Base-by-base conservation (phyloP, 495 filamentous ascomycete species). In the Neurospora africana region DNA sequence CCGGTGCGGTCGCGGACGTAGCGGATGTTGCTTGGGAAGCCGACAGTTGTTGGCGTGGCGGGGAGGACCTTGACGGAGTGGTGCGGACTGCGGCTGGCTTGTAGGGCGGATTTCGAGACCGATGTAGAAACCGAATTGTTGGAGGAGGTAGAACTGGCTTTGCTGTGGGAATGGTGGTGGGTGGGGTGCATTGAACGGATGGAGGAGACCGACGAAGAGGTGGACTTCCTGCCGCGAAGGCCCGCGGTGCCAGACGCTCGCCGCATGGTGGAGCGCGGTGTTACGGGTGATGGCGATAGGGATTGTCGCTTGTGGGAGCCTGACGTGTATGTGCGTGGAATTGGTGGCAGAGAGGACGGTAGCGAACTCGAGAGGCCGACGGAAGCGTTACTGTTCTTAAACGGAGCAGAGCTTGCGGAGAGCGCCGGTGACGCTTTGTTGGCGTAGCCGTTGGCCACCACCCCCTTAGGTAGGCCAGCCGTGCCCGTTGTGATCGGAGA, bases 211-310 rank as follows among this genome's bases (percentile, higher is more conserved):
- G 95, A 98, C 3, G 94, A 97, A 6, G 95, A 98, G 4, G 95
- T 98, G 3, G 95, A 98, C 79, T 97, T 98, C 72, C 95, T 88
- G 38, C 95, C 96, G 47, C 95, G 89, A 23, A 98, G 86, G n/a
- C 84, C 84, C 13, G 75, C 71, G 2, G 75, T 73, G 53, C 92
- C 93, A 30, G 87, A 87, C 10, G 87, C 88, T 30, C 91, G 92
- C 38, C 94, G 88, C 74, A 94, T 91, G 3, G 92, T 94, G 30
- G 92, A 91, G 41, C 92, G 89, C 3, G 95, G 94, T 5, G 95
- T 98, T 58, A 98, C 81, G 0, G 96, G 95, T 10, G 90, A 90
- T 3, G 95, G 95, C 0, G 96, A 98, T 15, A 96, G 83, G 4
- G 95, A 98, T 74, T 92, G 91, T 3, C 94, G 90, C 81, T 93